Conservation (phyloP, 495 filamentous ascomycete species). For the Evernia prunastri region DNA sequence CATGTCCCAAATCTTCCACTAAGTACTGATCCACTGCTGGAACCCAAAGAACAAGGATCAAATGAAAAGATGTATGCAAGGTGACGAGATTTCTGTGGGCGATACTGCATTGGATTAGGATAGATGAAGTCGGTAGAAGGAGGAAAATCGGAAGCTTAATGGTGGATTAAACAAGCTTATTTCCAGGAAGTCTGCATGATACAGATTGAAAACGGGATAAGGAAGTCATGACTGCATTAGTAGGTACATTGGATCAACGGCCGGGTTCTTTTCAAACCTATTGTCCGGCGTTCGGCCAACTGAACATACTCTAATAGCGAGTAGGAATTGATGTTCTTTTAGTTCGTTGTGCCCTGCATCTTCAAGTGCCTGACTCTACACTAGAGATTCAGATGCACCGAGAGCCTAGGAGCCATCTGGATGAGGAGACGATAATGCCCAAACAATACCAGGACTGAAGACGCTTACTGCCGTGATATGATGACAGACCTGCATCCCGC, state of each 20-base stretch:
- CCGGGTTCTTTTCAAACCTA: background rate
- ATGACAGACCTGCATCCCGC: background rate
- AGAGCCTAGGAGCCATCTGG: background rate
- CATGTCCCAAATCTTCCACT: background rate
- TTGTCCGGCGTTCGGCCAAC: background rate
- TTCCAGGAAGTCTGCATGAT: background rate
- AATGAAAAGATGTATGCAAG: background rate
- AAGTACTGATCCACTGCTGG: background rate
- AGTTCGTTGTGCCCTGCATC: no score
- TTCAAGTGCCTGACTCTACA: no score
- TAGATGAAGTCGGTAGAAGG: no score
- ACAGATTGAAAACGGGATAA: background rate
- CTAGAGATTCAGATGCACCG: no score
- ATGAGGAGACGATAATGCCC: background rate
- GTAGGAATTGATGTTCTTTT: no score
- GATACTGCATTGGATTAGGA: background rate
- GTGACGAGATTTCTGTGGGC: background rate
- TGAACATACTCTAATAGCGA: no score
- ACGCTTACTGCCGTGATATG: background rate
- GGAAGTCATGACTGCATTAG: background rate
- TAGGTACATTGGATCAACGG: background rate
- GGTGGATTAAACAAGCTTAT: background rate
- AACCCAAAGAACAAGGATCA: background rate
- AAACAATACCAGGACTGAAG: background rate
- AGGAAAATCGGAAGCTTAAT: background rate